phyloP scores from a whole-genome alignment of 441 rosid genomes.

The Croton setiger region DNA sequence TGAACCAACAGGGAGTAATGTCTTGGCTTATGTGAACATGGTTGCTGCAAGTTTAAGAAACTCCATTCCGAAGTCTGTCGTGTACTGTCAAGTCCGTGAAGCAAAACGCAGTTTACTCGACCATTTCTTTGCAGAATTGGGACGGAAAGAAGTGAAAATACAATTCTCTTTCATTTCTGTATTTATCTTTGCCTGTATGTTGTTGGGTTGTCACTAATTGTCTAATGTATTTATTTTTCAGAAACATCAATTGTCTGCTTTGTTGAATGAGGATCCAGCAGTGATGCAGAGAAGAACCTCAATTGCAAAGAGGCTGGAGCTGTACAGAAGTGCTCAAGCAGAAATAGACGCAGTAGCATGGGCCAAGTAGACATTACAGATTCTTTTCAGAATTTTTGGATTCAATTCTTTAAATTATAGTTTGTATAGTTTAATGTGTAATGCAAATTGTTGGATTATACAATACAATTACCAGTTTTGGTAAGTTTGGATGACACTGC shows the following conservation, averaged over 20 bases:
- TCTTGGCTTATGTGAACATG: slow-evolving; percentile 75
- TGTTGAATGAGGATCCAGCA: slow-evolving; percentile 77
- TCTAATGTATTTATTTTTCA: slow-evolving; percentile 17
- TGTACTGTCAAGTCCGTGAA: slow-evolving; percentile 87
- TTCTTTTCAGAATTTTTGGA: neutral
- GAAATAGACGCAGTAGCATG: slow-evolving; percentile 85
- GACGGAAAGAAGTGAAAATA: slow-evolving; percentile 60
- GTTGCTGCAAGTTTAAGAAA: slow-evolving; percentile 69
- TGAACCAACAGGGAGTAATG: slow-evolving; percentile 52
- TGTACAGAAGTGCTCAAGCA: slow-evolving; percentile 72
- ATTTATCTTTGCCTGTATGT: neutral
- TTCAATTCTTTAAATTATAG: slow-evolving; percentile 10
- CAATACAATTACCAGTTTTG: no score
- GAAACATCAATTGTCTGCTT: slow-evolving; percentile 46
- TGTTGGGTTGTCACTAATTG: neutral
- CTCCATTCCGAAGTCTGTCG: slow-evolving; percentile 81
- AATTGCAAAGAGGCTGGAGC: slow-evolving; percentile 70
- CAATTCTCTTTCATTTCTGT: neutral
- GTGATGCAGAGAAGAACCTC: slow-evolving; percentile 60
- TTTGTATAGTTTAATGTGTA: no score
- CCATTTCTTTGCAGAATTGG: slow-evolving; percentile 74
- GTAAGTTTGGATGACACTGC: no score
- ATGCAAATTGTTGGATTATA: no score
- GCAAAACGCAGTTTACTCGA: slow-evolving; percentile 91
- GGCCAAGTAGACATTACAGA: slow-evolving; percentile 48